phyloP scores from a whole-genome alignment of 2,329 filamentous ascomycete species.

The Fusarium sterilihyphosum region DNA sequence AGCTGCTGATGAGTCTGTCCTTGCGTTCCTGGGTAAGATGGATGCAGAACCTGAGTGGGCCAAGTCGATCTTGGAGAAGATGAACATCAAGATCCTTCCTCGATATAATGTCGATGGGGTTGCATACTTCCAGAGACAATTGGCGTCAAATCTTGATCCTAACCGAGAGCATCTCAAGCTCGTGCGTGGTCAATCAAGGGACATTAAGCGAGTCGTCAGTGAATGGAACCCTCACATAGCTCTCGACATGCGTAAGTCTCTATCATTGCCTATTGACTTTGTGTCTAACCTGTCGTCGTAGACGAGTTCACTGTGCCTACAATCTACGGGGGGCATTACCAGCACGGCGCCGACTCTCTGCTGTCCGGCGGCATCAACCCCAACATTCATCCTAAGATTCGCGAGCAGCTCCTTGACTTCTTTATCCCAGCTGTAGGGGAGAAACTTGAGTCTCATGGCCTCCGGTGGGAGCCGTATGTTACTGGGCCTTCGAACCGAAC shows the following conservation, averaged over 20 bases:
- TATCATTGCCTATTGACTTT: accelerated
- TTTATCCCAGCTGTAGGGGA: slow-evolving; percentile 8
- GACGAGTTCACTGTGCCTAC: slow-evolving; percentile 7
- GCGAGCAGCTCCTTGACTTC: background rate
- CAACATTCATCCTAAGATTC: slow-evolving; percentile 9
- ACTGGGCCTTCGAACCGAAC: slow-evolving; percentile 2
- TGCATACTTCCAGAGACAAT: slow-evolving; percentile 16
- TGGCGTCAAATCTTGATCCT: slow-evolving; percentile 4
- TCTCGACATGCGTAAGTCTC: slow-evolving; percentile 2
- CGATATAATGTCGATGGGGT: slow-evolving; percentile 16
- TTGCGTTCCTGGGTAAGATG: slow-evolving; percentile 11
- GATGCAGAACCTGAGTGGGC: slow-evolving; percentile 16
- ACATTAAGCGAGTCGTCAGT: background rate
- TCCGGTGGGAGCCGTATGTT: slow-evolving; percentile 12
- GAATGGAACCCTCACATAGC: slow-evolving; percentile 15
- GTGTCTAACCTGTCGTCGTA: background rate
- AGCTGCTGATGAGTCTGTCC: slow-evolving; percentile 1
- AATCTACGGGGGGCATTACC: slow-evolving; percentile 6
- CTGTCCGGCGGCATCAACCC: slow-evolving; percentile 3
- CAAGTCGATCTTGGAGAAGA: slow-evolving; percentile 2
- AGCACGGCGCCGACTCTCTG: background rate
- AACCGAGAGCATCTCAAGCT: slow-evolving; percentile 17
- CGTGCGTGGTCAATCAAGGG: background rate
- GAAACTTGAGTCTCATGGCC: background rate
- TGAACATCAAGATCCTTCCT: slow-evolving; percentile 23